These are phyloP conservation scores for Pyricularia sp. DNA, from an alignment of 2,329 filamentous ascomycete species.

Conservation along the genomic window DNA sequence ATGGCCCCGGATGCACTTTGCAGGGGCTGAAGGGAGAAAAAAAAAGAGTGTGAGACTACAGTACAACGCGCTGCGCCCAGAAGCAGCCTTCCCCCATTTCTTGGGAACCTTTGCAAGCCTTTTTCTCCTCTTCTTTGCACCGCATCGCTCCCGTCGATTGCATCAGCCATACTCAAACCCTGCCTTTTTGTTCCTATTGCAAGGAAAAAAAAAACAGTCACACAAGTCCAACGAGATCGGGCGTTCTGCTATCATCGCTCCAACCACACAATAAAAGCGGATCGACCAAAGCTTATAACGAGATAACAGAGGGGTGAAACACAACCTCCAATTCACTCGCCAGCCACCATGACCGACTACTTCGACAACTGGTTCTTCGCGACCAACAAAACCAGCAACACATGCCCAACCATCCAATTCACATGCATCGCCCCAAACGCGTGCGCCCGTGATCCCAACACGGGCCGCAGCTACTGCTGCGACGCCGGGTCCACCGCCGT, in stretches of 20 bases:
- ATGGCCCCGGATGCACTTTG: background rate
- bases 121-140: background rate
- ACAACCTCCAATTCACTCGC: background rate
- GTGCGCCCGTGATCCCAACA: slow-evolving; percentile 12
- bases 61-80: no score
- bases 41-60: background rate
- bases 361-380: slow-evolving; percentile 12
- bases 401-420: slow-evolving; percentile 9
- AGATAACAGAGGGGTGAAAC: background rate
- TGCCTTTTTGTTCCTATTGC: no score
- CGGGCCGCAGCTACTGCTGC: slow-evolving; percentile 12
- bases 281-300: background rate
- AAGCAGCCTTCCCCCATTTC: background rate
- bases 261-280: background rate
- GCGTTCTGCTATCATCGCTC: background rate
- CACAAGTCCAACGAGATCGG: no score
- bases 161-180: background rate
- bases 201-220: no score
- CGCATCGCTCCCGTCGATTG: background rate
- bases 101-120: background rate
- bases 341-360: slow-evolving; percentile 7
- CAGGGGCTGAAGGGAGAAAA: no score
- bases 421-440: slow-evolving; percentile 10
- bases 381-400: slow-evolving; percentile 8
- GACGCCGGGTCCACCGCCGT: slow-evolving; percentile 3